Evolutionary conservation across 83 land plant species (phyloP).

Genomic region (Picea mariana): DNA sequence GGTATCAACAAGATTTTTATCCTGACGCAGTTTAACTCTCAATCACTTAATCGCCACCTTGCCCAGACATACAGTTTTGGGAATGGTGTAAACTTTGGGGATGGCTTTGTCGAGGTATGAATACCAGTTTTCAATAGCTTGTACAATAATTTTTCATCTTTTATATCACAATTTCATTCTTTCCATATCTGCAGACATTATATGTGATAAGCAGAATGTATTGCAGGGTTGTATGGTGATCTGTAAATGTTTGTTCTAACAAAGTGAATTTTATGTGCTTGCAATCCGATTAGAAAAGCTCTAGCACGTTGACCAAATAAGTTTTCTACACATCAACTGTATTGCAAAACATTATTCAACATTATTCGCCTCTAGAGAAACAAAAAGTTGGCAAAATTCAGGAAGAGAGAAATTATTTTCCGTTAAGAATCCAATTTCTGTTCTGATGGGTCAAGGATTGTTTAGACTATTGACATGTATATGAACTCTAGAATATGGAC

Average conservation of each 20-base stretch:
- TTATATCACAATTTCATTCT: neutral
- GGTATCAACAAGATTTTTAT: slow-evolving; percentile 46
- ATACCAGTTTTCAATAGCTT: neutral
- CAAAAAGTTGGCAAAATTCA: too few species aligned
- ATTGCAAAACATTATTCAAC: too few species aligned
- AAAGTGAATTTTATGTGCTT: neutral
- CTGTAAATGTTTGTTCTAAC: neutral
- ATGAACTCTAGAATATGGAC: neutral
- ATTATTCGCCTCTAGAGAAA: too few species aligned
- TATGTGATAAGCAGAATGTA: neutral
- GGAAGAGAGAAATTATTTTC: too few species aligned
- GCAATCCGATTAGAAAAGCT: too few species aligned
- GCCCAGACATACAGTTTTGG: slow-evolving; percentile 39
- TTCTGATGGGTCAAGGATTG: neutral
- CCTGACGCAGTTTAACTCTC: slow-evolving; percentile 51
- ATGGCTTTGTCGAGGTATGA: slow-evolving; percentile 53
- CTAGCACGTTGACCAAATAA: too few species aligned
- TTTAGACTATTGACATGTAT: neutral
- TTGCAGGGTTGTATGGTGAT: neutral
- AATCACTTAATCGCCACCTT: slow-evolving; percentile 48
- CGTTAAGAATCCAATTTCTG: too few species aligned
- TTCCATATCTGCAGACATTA: too few species aligned
- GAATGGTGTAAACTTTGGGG: slow-evolving; percentile 39
- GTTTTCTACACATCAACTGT: too few species aligned
- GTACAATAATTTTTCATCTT: neutral